Base-by-base conservation (phyloP, 164 flowering plant genomes). In the Tetracentron sinense region DNA sequence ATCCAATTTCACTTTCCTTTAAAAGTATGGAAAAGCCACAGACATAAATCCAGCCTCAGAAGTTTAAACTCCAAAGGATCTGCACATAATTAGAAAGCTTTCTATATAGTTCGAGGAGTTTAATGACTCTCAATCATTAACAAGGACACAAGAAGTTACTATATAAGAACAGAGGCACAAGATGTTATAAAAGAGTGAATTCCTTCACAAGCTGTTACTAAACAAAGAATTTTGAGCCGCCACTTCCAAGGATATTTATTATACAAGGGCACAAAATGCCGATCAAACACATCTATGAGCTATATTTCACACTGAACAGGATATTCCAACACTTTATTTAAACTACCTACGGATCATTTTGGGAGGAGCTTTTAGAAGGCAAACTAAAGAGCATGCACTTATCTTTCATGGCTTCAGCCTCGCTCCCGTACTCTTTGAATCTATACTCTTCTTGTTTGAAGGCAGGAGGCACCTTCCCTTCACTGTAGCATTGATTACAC, bases 391-490 rank as follows among this genome's bases (percentile, higher is more conserved):
- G 85, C 63, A 66, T 53, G 76, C 94, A 91, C 80, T 89, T 94
- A 74, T 90, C 98, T 82, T 86, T 94, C 78, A 85, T 76, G 26
- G 91, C 94, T 52, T 87, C 91, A 23, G 81, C 52, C 67, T 89
- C 99, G 33, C 77, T 86, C 20, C 79, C 84, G 69, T 89, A 91
- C 66, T 94, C 96, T 70, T 82, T 89, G 75, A 94, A 94, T 52
- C 72, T 81, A 65, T 85, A 94, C 64, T 88, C 96, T 42, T 94
- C 97, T 63, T 64, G 82, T 81, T 88, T 94, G 65, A 65, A 69
- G 12, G 79, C 35, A 20, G 96, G 69, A 28, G 97, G 99, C 65
- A 94, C 99, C 74, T 94, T 94, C 28, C 99, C 97, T 74, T 94
- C 96, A 50, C 96, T 85, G 76, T 94, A 94, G 69, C 99, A 94